Base-by-base conservation (phyloP, 306 rosid species). In the Acacia crassicarpa region DNA sequence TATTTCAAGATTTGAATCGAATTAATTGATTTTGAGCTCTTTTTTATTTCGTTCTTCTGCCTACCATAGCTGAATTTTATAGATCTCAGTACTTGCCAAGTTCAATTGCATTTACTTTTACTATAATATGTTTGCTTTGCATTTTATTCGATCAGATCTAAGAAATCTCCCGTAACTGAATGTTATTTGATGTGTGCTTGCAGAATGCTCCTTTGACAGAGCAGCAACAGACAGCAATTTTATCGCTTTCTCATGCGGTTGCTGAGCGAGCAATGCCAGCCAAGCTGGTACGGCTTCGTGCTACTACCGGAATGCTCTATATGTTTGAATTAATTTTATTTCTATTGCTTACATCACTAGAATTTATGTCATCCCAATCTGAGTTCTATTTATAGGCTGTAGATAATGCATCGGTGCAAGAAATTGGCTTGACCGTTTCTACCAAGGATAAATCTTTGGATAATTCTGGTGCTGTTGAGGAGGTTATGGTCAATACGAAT, bases 171-270 rank as follows among this genome's bases (percentile, higher is more conserved):
- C 14, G 23, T 14, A 19, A 9, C 3, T 58, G 2, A 79, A 16
- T 68, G 10, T 71, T 35, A 15, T 58, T 70, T 41, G 59, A 51
- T 51, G 14, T 71, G 67, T 72, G n/a, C 66, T 71, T 67, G 83
- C 89, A 95, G 99, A 92, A 89, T 81, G 91, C 98, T 79, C 97
- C 98, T 80, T 82, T 95, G 58, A 78, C 96, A 15, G 98, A 92
- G 85, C 94, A 90, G 22, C 99, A 93, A 72, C 97, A 90, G 84
- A 72, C 90, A 0, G 92, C 97, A 53, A 85, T 92, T 44, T 61
- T 77, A 1, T 80, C 85, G 4, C 98, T 95, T 74, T 89, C 96
- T 79, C 97, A 92, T 75, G 89, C 92, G 20, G 89, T 95, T 82
- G 80, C 98, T 9, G 99, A 95, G 75, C 92, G 98, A 9, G 92